A percentile compares a stretch with the other conserved stretches of the same genome.
Evolutionary conservation across 1,284 basidiomycete genomes (phyloP).

Genomic region (Boletellus sp.): DNA sequence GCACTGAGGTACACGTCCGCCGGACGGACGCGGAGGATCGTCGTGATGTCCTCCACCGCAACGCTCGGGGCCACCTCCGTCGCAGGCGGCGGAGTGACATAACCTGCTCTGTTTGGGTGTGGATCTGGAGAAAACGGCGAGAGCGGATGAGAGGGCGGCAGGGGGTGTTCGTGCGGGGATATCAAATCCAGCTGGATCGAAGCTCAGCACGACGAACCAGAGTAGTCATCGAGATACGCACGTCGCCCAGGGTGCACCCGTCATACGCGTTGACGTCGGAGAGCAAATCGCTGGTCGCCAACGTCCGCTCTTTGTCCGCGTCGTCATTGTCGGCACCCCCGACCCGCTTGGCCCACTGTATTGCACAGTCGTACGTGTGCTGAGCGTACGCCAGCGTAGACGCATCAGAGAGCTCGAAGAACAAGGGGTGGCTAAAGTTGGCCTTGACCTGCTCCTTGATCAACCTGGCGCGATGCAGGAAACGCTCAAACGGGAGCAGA

Average conservation of each 20-base stretch:
- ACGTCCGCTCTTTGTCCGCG: neutral
- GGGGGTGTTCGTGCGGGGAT: constrained; percentile 19
- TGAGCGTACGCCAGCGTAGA: neutral
- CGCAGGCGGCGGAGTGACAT: constrained; percentile 9
- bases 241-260: constrained; percentile 8
- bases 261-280: too few species aligned
- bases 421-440: neutral
- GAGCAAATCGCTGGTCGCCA: neutral
- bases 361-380: neutral
- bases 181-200: constrained; percentile 11
- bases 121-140: constrained; percentile 15
- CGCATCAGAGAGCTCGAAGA: neutral
- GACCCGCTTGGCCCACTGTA: neutral
- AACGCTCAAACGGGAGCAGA: neutral
- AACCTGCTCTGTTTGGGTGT: constrained; percentile 21
- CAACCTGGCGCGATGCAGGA: neutral
- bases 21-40: neutral
- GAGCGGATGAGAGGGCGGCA: constrained; percentile 16
- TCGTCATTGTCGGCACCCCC: neutral
- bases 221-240: neutral
- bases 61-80: neutral
- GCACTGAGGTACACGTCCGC: neutral
- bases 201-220: neutral
- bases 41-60: neutral
- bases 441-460: neutral